Base-by-base conservation (phyloP, 192 early-diverging fungal species). In the Geranomyces michiganensis region DNA sequence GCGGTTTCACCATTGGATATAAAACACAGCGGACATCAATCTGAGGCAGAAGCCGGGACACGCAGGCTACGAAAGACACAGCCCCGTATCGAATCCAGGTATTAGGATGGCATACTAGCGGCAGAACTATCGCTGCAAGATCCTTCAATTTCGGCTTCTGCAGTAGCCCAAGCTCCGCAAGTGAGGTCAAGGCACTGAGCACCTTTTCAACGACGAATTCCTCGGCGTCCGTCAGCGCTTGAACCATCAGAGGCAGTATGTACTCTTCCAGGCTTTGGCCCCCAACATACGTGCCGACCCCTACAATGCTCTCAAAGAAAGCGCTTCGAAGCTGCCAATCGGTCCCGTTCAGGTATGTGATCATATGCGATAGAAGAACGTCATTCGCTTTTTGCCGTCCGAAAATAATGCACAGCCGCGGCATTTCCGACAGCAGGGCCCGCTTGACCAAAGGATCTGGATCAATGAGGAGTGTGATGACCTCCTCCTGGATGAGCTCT, bases 311-410 rank as follows among this genome's bases (percentile, higher is more conserved):
- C 64, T 99, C 96, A 58, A 94, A 96, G 68, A 99, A 99, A 3
- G 95, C 92, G 32, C 95, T 85, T 82, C 96, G 83, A 56, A 99
- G 79, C 78, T 90, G 88, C 96, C 96, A 97, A 70, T 99, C 95
- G 27, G 88, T 84, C 61, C 95, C 96, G 77, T 99, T 99, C 56
- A 99, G 80, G 65, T 96, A 99, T 0, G 96, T 99, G 56, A 99
- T 96, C 78, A 96, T 92, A 74, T 99, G 96, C 30, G 90, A 90
- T 14, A 98, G 76, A 30, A 95, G 70, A 0, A 93, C 84, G 74
- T 96, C 94, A 64, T 92, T 92, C 0, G 92, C 87, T 44, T 88
- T 84, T 60, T 91, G 89, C 15, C 88, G 83, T 24, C 94, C 94
- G 70, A 96, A 89, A 60, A 96, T 94, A 32, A 92, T 81, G 66